A percentile compares a stretch with the other conserved stretches of the same genome.
These are phyloP conservation scores for Suillus brevipes DNA, from an alignment of 768 basidiomycete species.

Conservation along the genomic window DNA sequence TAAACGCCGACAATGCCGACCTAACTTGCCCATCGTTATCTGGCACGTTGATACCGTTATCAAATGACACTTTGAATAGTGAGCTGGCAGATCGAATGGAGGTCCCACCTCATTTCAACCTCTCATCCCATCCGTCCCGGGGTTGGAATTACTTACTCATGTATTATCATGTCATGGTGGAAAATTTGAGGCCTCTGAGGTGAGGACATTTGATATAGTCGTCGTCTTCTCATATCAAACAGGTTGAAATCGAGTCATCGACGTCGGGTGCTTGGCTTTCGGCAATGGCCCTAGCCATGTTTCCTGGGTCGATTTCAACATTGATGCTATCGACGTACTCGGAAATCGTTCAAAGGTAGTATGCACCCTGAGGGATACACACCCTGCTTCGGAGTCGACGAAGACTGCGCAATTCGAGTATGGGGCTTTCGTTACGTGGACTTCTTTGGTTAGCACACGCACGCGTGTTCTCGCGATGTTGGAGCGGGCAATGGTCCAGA, in stretches of 20 bases:
- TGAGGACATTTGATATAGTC: not conserved
- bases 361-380: no score
- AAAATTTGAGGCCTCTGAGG: not conserved
- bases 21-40: no score
- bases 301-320: slow-evolving; percentile 8
- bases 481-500: not conserved
- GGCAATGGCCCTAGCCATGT: not conserved
- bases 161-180: not conserved
- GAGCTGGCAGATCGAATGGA: not conserved
- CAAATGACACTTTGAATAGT: not conserved
- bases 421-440: not conserved
- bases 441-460: not conserved
- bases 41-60: not conserved
- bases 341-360: slow-evolving; percentile 5
- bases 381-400: no score
- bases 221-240: no score
- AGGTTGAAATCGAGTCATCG: no score
- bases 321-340: slow-evolving; percentile 1
- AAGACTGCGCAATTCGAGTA: no score
- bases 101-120: not conserved
- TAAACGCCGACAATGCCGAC: not conserved
- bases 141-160: no score
- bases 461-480: not conserved
- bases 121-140: not conserved
- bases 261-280: slow-evolving; percentile 7